Evolutionary conservation across 352 stramenopile species (phyloP).

Genomic region (Pythium scleroteichum): DNA sequence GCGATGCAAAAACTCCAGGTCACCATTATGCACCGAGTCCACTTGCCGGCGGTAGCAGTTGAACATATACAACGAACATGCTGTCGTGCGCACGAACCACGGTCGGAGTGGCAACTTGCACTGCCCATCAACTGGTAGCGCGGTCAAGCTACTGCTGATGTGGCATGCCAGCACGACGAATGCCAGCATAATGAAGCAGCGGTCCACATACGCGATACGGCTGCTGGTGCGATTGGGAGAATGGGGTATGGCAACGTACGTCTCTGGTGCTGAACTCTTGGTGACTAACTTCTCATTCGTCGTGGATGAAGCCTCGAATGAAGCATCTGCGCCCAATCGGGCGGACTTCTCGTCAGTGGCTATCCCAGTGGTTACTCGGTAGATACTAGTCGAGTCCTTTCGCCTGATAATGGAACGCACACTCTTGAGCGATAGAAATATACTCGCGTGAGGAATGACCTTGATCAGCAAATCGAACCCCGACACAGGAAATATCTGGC

Average conservation of each 20-base stretch:
- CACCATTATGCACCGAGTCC: neutral
- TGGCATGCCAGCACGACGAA: slow-evolving; percentile 6
- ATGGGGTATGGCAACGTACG: no score
- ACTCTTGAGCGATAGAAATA: slow-evolving; percentile 16
- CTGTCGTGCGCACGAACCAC: slow-evolving; percentile 9
- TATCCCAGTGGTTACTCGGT: no score
- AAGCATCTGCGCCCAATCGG: no score
- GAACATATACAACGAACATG: slow-evolving; percentile 14
- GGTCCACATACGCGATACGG: slow-evolving; percentile 1
- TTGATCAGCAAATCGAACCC: slow-evolving; percentile 12
- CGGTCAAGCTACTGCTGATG: neutral
- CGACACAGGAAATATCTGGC: slow-evolving; percentile 24
- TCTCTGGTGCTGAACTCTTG: no score
- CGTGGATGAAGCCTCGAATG: no score
- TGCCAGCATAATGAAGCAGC: slow-evolving; percentile 5
- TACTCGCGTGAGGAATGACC: slow-evolving; percentile 22
- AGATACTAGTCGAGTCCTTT: neutral
- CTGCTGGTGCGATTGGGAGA: no score
- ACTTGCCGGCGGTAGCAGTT: slow-evolving; percentile 14
- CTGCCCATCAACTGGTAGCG: neutral
- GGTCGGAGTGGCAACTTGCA: slow-evolving; percentile 13
- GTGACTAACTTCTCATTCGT: no score
- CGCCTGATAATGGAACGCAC: neutral
- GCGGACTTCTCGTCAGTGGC: no score
- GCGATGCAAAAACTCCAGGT: slow-evolving; percentile 1